Conservation (phyloP, 2,329 filamentous ascomycete genomes). For the Paraphaeosphaeria minitans region DNA sequence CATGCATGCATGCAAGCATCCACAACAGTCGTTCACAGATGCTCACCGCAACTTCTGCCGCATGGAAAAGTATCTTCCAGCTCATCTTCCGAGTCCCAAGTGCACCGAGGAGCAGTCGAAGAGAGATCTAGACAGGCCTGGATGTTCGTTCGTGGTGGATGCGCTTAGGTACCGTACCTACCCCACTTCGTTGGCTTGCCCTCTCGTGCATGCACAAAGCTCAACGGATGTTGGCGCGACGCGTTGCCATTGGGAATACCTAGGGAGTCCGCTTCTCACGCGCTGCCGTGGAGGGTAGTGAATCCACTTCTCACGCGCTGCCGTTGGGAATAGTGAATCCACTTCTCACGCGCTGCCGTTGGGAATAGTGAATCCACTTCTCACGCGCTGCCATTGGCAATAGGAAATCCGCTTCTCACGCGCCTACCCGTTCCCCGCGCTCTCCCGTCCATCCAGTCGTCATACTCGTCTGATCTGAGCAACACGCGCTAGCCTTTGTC, state of each 20-base stretch:
- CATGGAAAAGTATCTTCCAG: not conserved
- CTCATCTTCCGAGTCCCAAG: not conserved
- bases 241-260: not conserved
- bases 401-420: conserved; percentile 8
- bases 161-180: too few species aligned
- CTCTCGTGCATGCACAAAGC: conserved; percentile 18
- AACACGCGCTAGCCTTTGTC: conserved; percentile 1
- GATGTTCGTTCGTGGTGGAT: not conserved
- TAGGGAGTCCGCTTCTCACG: conserved; percentile 9
- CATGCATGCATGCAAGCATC: not conserved
- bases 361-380: too few species aligned
- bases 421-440: conserved; percentile 7
- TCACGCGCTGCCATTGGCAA: not conserved
- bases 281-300: too few species aligned
- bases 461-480: conserved; percentile 18
- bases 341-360: not conserved
- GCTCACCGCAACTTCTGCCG: not conserved
- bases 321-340: too few species aligned
- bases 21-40: not conserved
- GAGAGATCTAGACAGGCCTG: not conserved
- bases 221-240: conserved; percentile 16
- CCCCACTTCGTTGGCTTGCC: conserved; percentile 6
- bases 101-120: not conserved
- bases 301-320: conserved; percentile 10
- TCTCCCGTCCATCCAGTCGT: conserved; percentile 11